Percentiles rank a stretch among this genome's conserved stretches.
Conservation (phyloP, 2,329 filamentous ascomycete genomes). For the Boeremia lycopersici region DNA sequence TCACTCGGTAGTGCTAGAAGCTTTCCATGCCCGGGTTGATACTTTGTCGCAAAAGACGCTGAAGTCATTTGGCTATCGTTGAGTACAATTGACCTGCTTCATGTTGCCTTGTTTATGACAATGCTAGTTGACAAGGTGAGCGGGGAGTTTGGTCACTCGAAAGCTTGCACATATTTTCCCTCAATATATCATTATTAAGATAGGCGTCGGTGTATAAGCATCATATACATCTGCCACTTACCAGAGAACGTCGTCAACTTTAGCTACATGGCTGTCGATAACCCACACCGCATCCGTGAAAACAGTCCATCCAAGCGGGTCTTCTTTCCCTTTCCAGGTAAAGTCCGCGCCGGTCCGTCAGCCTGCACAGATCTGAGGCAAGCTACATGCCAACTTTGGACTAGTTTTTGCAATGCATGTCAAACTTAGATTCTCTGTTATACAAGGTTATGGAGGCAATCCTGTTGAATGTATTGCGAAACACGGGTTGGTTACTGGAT, state of each 20-base stretch:
- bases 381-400: constrained; percentile 1
- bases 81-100: too few species aligned
- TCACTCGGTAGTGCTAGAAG: too few species aligned
- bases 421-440: neutral
- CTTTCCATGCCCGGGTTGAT: too few species aligned
- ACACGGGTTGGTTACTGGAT: neutral
- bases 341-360: neutral
- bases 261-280: neutral
- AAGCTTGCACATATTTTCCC: too few species aligned
- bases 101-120: too few species aligned
- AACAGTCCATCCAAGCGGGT: neutral
- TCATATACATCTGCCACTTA: neutral
- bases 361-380: neutral
- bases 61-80: too few species aligned
- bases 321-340: neutral
- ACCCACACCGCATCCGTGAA: neutral
- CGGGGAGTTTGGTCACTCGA: too few species aligned
- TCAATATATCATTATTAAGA: too few species aligned
- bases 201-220: too few species aligned
- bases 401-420: neutral
- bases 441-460: neutral
- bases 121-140: too few species aligned
- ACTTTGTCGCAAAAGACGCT: too few species aligned
- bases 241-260: neutral
- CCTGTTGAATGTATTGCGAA: neutral